Evolutionary conservation across 106 monocot genomes (phyloP).

Genomic region (Agapanthus africanus): DNA sequence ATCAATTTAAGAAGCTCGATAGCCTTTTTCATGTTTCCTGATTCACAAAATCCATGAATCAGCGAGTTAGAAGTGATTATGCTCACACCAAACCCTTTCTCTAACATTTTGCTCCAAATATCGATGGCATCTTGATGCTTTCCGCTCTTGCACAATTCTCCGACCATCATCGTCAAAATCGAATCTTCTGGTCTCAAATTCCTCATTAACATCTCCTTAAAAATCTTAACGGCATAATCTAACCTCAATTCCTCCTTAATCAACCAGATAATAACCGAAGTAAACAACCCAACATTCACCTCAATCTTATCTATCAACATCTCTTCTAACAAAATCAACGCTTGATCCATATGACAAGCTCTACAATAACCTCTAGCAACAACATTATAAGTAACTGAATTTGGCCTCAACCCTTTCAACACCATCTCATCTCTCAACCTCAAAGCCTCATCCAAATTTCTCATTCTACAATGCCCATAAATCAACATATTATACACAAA

Average conservation of each 20-base stretch:
- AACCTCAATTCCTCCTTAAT: constrained; percentile 32
- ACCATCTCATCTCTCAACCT: constrained; percentile 59
- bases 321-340: constrained; percentile 60
- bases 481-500: constrained; percentile 75
- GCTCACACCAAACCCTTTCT: constrained; percentile 53
- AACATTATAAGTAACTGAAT: constrained; percentile 63
- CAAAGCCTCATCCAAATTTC: constrained; percentile 32
- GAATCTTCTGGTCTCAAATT: constrained; percentile 54
- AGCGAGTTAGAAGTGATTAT: constrained; percentile 61
- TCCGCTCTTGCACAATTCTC: constrained; percentile 42
- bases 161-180: constrained; percentile 47
- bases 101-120: constrained; percentile 48
- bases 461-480: constrained; percentile 54
- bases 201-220: constrained; percentile 55
- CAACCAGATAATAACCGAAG: constrained; percentile 49
- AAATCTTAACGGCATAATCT: constrained; percentile 48
- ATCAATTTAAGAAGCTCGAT: constrained; percentile 38
- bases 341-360: constrained; percentile 49
- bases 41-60: constrained; percentile 65
- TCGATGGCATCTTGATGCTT: constrained; percentile 44
- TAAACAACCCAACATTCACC: constrained; percentile 46
- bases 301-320: constrained; percentile 45
- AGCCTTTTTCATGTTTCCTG: constrained; percentile 41
- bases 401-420: constrained; percentile 46
- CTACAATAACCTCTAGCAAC: constrained; percentile 56